Base-by-base conservation (phyloP, 176 grass and related monocot species). In the Microstegium vimineum region DNA sequence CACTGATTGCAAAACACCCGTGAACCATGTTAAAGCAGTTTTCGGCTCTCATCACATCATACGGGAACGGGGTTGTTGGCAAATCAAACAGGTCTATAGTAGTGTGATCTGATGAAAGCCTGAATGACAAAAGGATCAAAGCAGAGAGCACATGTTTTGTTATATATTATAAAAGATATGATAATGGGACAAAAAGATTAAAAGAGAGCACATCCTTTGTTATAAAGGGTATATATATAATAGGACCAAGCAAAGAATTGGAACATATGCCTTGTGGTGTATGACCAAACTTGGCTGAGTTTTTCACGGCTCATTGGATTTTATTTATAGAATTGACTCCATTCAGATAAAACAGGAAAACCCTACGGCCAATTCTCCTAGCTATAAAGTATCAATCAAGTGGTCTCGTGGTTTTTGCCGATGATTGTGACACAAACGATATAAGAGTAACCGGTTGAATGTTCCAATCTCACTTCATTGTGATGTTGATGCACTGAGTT, bases 1-100 rank as follows among this genome's bases (percentile, higher is more conserved):
- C 79, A 51, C 59, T 46, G 66, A 66, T 34, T 82, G 79, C 79
- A 86, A 51, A 62, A 74, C 73, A 78, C 57, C 83, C 23, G 41
- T 83, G 78, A 59, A 15, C 73, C 26, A 4, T 41, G 30, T 59
- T 65, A 73, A 73, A 86, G 17, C 57, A 5, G 42, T 72, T 34
- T 4, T 34, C 10, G 27, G 11, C 43, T 65, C 69, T 82, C 65
- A 36, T 81, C 54, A 42, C 41, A 38, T 75, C 64, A 30, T 78
- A 41, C 18, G 33, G 67, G 54, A 64, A 67, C 36, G 5, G 11
- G 36, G 57, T 66, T 63, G 73, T 34, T 78, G 59, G 30, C 78
- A 54, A 71, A 63, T 38, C 22, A 46, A 73, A 66, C 78, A 62
- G 71, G 32, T 34, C n/a, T 22, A 4, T 62, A 59, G n/a, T n/a